Evolutionary conservation across 768 basidiomycete genomes (phyloP), one percentile per base, ranked within the genome.

Genomic region (Pleurotus salmoneostramineus): DNA sequence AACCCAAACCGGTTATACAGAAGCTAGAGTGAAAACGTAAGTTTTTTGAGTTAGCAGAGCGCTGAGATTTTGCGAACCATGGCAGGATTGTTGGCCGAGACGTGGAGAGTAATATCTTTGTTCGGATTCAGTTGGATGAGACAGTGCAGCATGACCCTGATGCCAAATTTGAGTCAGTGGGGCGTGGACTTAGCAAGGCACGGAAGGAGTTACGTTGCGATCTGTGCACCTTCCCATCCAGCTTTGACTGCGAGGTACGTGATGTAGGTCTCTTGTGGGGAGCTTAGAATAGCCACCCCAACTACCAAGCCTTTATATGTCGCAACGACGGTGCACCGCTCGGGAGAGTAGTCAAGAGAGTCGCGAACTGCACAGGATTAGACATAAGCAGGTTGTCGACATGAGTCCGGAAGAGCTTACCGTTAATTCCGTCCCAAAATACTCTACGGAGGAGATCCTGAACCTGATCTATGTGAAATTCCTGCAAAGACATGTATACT

Each of bases 1-100:
- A 93, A 92, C 31, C 91, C 91, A 63, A 93, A 92, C 50, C 84
- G 85, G 61, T 93, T 93, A 71, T 93, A 93, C 14, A 93, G 69
- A 3, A 92, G 71, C 90, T 91, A 52, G 12, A 37, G 36, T 42
- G 32, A 56, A 33, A 27, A 3, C 21, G 37, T 5, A 2, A 36
- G 43, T 36, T 2, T 37, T 3, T 61, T 66, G 47, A 21, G 27
- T n/a, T 5, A 57, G 14, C 34, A 21, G 37, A 21, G 35, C 33
- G 64, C n/a, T 37, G 27, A 6, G 17, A 49, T 10, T 12, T 3
- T 40, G 65, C 72, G 45, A 63, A 88, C 88, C 88, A 91, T 88
- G 15, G 91, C 91, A 4, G 89, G 82, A 63, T 83, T 93, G 64
- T 89, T 90, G 27, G 82, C 84, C 15, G 91, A 92, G 14, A 93